phyloP scores from a whole-genome alignment of 768 basidiomycete genomes.

The Boletus subcaerulescens region DNA sequence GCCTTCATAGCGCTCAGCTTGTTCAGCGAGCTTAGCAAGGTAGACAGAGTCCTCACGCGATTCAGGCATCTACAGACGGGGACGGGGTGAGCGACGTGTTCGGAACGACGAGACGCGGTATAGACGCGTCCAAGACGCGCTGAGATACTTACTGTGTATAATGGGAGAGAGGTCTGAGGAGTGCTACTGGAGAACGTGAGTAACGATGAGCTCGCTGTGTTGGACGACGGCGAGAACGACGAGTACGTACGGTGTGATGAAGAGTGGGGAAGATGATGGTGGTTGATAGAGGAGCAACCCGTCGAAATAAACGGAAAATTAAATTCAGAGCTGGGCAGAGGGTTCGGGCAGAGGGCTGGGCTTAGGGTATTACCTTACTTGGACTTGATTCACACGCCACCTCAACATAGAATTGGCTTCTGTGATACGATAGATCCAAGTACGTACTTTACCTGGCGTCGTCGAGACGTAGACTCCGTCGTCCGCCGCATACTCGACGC shows the following conservation, averaged over 20 bases:
- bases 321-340: conserved; percentile 74
- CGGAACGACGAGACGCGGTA: conserved; percentile 16
- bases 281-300: conserved; percentile 42
- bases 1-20: conserved; percentile 99
- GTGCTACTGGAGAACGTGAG: conserved; percentile 11
- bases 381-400: conserved; percentile 25
- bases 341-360: conserved; percentile 54
- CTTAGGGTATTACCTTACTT: conserved; percentile 29
- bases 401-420: conserved; percentile 3
- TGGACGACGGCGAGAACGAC: conserved; percentile 29
- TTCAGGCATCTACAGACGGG: conserved; percentile 62
- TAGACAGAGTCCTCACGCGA: conserved; percentile 95
- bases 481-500: too few species aligned
- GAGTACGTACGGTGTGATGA: conserved; percentile 43
- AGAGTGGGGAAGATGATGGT: conserved; percentile 43
- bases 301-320: conserved; percentile 53
- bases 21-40: conserved; percentile 99
- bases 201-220: conserved; percentile 36
- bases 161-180: conserved; percentile 19
- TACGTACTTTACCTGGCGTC: neutral
- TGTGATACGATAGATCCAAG: conserved; percentile 3
- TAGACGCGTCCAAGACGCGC: conserved; percentile 41
- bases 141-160: conserved; percentile 40
- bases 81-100: conserved; percentile 16
- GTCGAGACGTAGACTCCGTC: too few species aligned